These are phyloP conservation scores for Pestalotiopsis sp. DNA, from an alignment of 2,329 filamentous ascomycete species.

Conservation along the genomic window DNA sequence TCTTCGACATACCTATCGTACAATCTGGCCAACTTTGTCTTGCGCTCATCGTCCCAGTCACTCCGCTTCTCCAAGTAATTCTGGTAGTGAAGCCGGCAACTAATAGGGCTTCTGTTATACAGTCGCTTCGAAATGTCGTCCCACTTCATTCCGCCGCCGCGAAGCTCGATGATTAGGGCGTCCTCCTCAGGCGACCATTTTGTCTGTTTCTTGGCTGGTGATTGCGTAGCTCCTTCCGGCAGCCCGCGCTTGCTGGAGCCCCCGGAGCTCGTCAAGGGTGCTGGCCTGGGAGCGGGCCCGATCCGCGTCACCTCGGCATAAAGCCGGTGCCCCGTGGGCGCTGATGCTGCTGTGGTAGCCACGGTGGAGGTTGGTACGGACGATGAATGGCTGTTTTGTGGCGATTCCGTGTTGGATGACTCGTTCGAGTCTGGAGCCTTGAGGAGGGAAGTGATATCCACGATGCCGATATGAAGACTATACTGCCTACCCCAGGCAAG, in stretches of 20 bases:
- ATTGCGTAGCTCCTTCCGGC: constrained; percentile 58
- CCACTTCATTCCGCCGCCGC: constrained; percentile 95
- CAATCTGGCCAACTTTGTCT: constrained; percentile 91
- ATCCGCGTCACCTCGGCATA: constrained; percentile 26
- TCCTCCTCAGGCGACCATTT: constrained; percentile 97
- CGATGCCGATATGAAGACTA: constrained; percentile 62
- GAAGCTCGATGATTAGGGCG: constrained; percentile 87
- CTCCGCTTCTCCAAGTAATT: constrained; percentile 93
- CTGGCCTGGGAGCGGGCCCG: constrained; percentile 30
- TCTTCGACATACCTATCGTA: constrained; percentile 80
- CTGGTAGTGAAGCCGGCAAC: constrained; percentile 92
- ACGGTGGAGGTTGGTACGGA: constrained; percentile 34
- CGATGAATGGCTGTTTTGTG: constrained; percentile 37
- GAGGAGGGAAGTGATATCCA: constrained; percentile 94
- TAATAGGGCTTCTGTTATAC: constrained; percentile 89
- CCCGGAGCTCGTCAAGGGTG: constrained; percentile 27
- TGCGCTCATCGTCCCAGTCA: constrained; percentile 96
- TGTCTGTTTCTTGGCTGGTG: constrained; percentile 88
- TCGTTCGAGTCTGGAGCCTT: constrained; percentile 76
- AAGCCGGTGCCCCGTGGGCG: constrained; percentile 25
- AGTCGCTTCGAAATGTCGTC: constrained; percentile 94
- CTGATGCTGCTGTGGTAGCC: constrained; percentile 37
- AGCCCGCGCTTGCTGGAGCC: constrained; percentile 46
- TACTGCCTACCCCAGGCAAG: constrained; percentile 32
- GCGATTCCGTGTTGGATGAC: constrained; percentile 55